Evolutionary conservation across 441 rosid species (phyloP), one percentile per base, ranked within the genome.

Genomic region (Jatropha podagrica): DNA sequence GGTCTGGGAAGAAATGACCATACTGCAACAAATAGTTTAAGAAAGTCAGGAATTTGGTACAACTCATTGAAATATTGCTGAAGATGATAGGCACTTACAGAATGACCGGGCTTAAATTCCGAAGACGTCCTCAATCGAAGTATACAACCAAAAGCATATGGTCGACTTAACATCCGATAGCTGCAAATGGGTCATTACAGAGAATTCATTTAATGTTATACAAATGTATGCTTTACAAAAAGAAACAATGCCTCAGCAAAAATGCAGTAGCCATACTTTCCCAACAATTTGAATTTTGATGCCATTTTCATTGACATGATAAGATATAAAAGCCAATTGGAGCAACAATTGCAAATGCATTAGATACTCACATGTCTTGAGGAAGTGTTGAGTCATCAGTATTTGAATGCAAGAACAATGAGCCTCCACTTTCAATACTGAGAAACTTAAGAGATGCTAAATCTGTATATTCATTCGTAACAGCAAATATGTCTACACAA

Each of bases 371-470:
- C 99, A 96, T 94, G 86, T 96, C 98, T 89, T 92, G 99, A 82
- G 99, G 99, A 85, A 96, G 97, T 42, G 99, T 93, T 17, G 97
- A 96, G 79, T 96, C 98, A 82, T 96, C 99, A 7, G 98, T 92
- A 81, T 80, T 96, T 80, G 98, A 81, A 85, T 94, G 91, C 69
- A 96, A 80, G 82, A 92, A 90, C 74, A 96, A 64, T 7, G 98
- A 90, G 71, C 97, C 99, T 17, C 98, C 99, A 85, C 98, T 94
- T 86, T 96, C 99, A 72, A 94, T 94, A 76, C 99, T 94, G 75
- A 96, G 98, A 82, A 96, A 96, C 79, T 96, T 96, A 71, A 96
- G 88, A 72, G 98, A 94, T 77, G 99, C 99, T 84, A 96, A 85
- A 88, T 96, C 98, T 70, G 98, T 94, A 69, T 96, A 96, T 85